Percentiles rank a stretch among this genome's conserved stretches.
These are phyloP conservation scores for Emericellopsis cladophorae DNA, from an alignment of 2,329 filamentous ascomycete species.

Conservation along the genomic window DNA sequence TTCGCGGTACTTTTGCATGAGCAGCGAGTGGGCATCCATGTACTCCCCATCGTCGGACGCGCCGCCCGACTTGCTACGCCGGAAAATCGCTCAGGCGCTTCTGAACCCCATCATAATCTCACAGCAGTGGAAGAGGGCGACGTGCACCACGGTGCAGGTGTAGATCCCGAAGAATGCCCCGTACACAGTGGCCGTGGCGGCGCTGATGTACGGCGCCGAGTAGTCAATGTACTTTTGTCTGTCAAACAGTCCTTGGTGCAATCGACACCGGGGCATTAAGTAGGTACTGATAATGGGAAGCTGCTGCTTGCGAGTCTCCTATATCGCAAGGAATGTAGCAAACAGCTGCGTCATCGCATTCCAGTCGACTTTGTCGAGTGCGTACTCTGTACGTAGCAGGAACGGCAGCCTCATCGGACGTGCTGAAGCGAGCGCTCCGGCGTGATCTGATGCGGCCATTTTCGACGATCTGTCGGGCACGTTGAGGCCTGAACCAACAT, in stretches of 20 bases:
- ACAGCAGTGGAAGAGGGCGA: conserved; percentile 35
- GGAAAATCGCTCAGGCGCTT: conserved; percentile 29
- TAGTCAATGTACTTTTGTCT: conserved; percentile 31
- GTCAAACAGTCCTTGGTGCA: conserved; percentile 26
- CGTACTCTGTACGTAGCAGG: too few relatives aligned
- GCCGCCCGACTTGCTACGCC: conserved; percentile 19
- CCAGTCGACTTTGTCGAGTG: too few relatives aligned
- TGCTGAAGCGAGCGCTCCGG: too few relatives aligned
- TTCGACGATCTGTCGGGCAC: too few relatives aligned
- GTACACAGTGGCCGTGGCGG: conserved; percentile 36
- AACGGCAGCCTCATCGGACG: too few relatives aligned
- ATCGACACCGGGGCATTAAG: too few relatives aligned
- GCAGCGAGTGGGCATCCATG: conserved; percentile 32
- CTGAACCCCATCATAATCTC: conserved; percentile 37
- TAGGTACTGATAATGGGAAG: too few relatives aligned
- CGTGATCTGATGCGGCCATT: too few relatives aligned
- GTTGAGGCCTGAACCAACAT: too few relatives aligned
- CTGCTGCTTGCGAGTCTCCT: too few relatives aligned
- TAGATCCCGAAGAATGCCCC: conserved; percentile 43
- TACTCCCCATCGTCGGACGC: conserved; percentile 13
- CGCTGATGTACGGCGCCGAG: conserved; percentile 36
- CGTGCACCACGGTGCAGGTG: conserved; percentile 37
- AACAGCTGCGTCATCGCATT: too few relatives aligned
- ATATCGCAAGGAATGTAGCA: too few relatives aligned
- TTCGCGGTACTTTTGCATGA: conserved; percentile 33